Evolutionary conservation across 768 basidiomycete genomes (phyloP).

Genomic region (Russula virescens): DNA sequence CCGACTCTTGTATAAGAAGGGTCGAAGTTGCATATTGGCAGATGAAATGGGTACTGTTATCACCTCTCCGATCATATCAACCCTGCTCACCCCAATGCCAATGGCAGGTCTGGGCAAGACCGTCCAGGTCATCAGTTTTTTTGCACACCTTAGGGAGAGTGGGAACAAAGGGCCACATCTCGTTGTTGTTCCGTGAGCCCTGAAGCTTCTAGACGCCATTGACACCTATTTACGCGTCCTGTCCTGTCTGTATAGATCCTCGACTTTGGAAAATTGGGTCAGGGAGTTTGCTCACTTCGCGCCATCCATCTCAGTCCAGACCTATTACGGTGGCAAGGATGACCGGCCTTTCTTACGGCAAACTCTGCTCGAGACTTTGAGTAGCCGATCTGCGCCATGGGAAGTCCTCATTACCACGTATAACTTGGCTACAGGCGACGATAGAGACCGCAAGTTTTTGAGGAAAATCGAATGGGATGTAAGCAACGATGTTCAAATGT

Average conservation of each 20-base stretch:
- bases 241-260: constrained; percentile 51
- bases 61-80: constrained; percentile 16
- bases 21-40: constrained; percentile 90
- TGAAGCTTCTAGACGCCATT: background rate
- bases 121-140: constrained; percentile 96
- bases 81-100: constrained; percentile 3
- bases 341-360: constrained; percentile 72
- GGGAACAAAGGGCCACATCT: constrained; percentile 83
- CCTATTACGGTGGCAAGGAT: constrained; percentile 91
- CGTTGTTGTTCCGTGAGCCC: constrained; percentile 86
- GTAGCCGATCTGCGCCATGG: constrained; percentile 55
- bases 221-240: background rate
- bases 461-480: constrained; percentile 89
- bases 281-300: constrained; percentile 92
- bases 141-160: constrained; percentile 79
- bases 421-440: constrained; percentile 84
- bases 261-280: constrained; percentile 97
- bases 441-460: constrained; percentile 89
- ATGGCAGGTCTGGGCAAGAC: constrained; percentile 90
- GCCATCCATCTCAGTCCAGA: constrained; percentile 76
- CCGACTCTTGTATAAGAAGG: constrained; percentile 72
- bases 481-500: constrained; percentile 32
- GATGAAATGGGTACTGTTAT: constrained; percentile 91
- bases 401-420: constrained; percentile 97
- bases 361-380: constrained; percentile 58